Percentiles rank a stretch among this genome's conserved stretches.
These are phyloP conservation scores for Russula compacta DNA, from an alignment of 768 basidiomycete species.

Conservation along the genomic window DNA sequence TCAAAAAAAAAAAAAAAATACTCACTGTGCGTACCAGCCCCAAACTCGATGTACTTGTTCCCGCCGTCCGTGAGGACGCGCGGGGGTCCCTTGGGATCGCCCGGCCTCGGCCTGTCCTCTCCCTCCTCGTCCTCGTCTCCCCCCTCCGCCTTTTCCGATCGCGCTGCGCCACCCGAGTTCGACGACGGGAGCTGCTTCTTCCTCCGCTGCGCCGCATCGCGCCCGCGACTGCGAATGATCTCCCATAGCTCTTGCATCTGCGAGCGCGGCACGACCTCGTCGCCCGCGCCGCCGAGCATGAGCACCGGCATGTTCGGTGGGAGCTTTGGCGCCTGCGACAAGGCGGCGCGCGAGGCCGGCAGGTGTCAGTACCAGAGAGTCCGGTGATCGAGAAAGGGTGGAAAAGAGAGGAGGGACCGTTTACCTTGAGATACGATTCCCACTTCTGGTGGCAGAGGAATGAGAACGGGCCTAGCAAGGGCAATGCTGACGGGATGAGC, in stretches of 20 bases:
- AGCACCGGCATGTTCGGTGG: slow-evolving; percentile 64
- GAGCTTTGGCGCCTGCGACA: slow-evolving; percentile 32
- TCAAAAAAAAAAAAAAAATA: background rate
- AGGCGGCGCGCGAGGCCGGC: too few species aligned
- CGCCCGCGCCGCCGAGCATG: slow-evolving; percentile 66
- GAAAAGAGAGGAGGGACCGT: too few species aligned
- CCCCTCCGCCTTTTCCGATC: background rate
- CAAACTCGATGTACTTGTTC: slow-evolving; percentile 24
- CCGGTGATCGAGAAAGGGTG: too few species aligned
- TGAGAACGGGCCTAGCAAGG: slow-evolving; percentile 59
- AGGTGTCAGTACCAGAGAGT: too few species aligned
- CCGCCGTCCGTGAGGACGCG: slow-evolving; percentile 17
- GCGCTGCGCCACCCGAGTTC: background rate
- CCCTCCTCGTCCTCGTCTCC: slow-evolving; percentile 10
- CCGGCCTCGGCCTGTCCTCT: background rate
- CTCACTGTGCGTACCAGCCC: slow-evolving; percentile 26
- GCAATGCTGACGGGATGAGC: slow-evolving; percentile 75
- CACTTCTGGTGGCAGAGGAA: slow-evolving; percentile 84
- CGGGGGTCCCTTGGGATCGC: background rate
- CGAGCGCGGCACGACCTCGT: slow-evolving; percentile 64
- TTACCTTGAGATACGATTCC: slow-evolving; percentile 59
- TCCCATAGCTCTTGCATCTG: slow-evolving; percentile 75
- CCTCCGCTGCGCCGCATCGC: background rate
- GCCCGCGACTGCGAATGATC: slow-evolving; percentile 31
- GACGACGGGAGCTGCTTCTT: slow-evolving; percentile 1